Evolutionary conservation across 192 early-diverging fungal genomes (phyloP).

Genomic region (Linderina pennispora): DNA sequence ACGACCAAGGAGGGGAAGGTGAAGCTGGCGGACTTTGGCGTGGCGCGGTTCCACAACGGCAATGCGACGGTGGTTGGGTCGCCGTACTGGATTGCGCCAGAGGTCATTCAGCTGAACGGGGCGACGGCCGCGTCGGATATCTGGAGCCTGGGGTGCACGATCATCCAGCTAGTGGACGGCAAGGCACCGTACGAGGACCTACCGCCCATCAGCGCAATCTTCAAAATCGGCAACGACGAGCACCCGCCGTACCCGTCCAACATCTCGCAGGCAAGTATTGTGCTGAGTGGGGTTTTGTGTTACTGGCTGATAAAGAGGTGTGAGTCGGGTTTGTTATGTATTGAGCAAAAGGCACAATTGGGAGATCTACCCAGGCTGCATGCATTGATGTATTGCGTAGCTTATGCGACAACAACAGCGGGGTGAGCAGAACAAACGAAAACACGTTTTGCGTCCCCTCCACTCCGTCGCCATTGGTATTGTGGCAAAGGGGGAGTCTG

Average conservation of each 20-base stretch:
- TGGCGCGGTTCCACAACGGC: slow-evolving; percentile 56
- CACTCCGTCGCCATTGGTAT: too few relatives aligned
- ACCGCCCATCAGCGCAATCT: slow-evolving; percentile 65
- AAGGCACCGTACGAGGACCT: slow-evolving; percentile 66
- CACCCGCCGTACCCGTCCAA: slow-evolving; percentile 65
- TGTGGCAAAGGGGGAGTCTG: too few relatives aligned
- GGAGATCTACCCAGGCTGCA: too few relatives aligned
- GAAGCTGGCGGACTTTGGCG: slow-evolving; percentile 76
- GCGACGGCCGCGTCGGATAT: slow-evolving; percentile 67
- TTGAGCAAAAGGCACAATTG: too few relatives aligned
- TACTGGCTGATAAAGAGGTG: too few relatives aligned
- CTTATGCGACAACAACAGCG: too few relatives aligned
- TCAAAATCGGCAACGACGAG: slow-evolving; percentile 65
- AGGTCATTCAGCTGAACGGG: slow-evolving; percentile 61
- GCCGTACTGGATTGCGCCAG: slow-evolving; percentile 77
- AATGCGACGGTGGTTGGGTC: slow-evolving; percentile 66
- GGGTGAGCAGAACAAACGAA: too few relatives aligned
- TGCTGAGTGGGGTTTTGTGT: too few relatives aligned
- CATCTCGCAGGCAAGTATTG: too few relatives aligned
- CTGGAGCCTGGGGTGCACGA: slow-evolving; percentile 66
- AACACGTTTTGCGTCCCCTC: too few relatives aligned
- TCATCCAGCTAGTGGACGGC: slow-evolving; percentile 63
- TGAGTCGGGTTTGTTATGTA: too few relatives aligned
- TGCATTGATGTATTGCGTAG: too few relatives aligned
- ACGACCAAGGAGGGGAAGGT: slow-evolving; percentile 64